Evolutionary conservation across 108 stramenopile species (phyloP), one percentile per base, ranked within the genome.

Genomic region (Skeletonema marinoi): DNA sequence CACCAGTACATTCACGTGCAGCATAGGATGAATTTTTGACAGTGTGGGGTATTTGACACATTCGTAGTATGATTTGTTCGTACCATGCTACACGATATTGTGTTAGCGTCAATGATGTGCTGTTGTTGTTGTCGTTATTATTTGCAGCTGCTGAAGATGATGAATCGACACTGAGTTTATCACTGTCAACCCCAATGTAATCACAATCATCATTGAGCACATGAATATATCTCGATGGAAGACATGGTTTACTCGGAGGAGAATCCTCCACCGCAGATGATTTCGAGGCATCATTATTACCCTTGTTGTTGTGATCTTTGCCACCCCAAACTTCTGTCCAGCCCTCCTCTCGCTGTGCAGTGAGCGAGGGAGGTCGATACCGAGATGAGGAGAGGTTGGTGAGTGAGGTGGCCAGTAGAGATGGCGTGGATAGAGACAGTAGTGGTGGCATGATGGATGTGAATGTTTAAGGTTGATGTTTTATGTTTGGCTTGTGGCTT

Each of bases 281-380:
- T 2, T 59, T 16, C 0, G 42, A 42, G 32, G 19, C 41, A 42
- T 38, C 60, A 36, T 65, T 66, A 13, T 69, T 56, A 39, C 2
- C 10, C 5, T 66, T 44, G 11, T 38, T 60, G 16, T 69, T 42
- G 14, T 31, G 30, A 2, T 71, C 56, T 38, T 66, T 65, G 33
- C 46, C 74, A 16, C 91, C 91, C 88, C 88, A 92, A 13, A 87
- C 73, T 80, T 92, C 91, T 11, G 91, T 92, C 91, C 91, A 92
- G 60, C 89, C 91, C 70, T 92, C 88, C 32, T 67, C 60, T 21
- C 89, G 68, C 12, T 38, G 61, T 10, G 63, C 35, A 4, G 61
- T 17, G 0, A 63, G 67, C 11, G 80, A 71, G 33, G 78, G 78
- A 8, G 78, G 71, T 35, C 80, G 75, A 46, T 77, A 50, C 5